Conservation (phyloP, 2,329 filamentous ascomycete species). For the Penicillium sclerotiorum region DNA sequence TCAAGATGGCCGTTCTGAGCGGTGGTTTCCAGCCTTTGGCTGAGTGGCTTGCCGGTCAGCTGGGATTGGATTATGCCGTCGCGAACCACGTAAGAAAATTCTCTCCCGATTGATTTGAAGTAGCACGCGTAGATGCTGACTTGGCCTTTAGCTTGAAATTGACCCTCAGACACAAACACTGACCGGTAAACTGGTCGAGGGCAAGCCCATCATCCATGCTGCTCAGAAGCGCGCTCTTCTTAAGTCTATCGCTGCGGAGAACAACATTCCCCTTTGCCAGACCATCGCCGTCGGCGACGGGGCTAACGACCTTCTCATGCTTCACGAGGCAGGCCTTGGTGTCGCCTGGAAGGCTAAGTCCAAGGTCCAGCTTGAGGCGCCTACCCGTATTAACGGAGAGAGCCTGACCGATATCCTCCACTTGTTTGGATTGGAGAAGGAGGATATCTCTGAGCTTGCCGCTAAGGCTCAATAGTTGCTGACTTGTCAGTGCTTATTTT, state of each 20-base stretch:
- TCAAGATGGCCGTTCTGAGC: slow-evolving; percentile 86
- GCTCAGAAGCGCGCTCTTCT: slow-evolving; percentile 60
- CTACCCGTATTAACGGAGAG: slow-evolving; percentile 60
- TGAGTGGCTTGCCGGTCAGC: slow-evolving; percentile 75
- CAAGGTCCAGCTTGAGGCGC: slow-evolving; percentile 64
- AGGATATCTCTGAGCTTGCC: slow-evolving; percentile 52
- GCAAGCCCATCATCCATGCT: slow-evolving; percentile 61
- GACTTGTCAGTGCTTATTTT: not conserved
- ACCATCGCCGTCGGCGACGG: slow-evolving; percentile 65
- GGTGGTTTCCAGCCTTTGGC: slow-evolving; percentile 92
- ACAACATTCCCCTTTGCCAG: slow-evolving; percentile 57
- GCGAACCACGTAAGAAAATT: slow-evolving; percentile 76
- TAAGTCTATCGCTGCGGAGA: slow-evolving; percentile 55
- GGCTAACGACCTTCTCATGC: slow-evolving; percentile 68
- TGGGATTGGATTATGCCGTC: slow-evolving; percentile 84
- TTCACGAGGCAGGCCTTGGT: slow-evolving; percentile 62
- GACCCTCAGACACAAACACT: slow-evolving; percentile 50
- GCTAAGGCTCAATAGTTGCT: slow-evolving; percentile 16
- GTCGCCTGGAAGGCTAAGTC: slow-evolving; percentile 67
- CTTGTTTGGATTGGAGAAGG: slow-evolving; percentile 56
- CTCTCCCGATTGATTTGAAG: too few relatives aligned
- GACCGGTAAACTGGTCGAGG: slow-evolving; percentile 59
- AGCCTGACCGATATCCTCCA: slow-evolving; percentile 62
- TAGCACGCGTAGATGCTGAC: not conserved
- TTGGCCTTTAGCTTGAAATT: slow-evolving; percentile 48